Conservation (phyloP, 2,329 filamentous ascomycete species). For the Fusarium nelsonii region DNA sequence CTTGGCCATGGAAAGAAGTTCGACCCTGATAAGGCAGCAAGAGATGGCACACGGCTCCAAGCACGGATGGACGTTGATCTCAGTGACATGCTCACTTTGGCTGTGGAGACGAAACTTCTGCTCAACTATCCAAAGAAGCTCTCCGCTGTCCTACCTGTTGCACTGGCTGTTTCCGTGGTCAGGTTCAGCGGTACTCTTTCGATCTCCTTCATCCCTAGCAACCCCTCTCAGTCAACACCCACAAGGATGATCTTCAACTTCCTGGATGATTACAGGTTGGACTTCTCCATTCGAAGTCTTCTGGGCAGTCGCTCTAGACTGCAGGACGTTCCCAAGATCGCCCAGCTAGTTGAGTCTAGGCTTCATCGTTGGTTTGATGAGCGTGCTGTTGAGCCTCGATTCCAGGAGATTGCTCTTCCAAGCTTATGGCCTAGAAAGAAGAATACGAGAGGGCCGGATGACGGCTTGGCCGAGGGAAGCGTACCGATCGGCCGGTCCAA, state of each 20-base stretch:
- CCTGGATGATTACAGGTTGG: conserved; percentile 85
- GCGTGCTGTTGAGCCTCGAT: conserved; percentile 84
- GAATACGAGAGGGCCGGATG: conserved; percentile 81
- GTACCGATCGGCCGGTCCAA: conserved; percentile 65
- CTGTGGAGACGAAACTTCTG: conserved; percentile 91
- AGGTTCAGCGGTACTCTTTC: conserved; percentile 95
- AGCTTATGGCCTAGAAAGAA: conserved; percentile 87
- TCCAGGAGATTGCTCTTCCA: conserved; percentile 87
- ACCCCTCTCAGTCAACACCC: conserved; percentile 68
- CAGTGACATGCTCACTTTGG: conserved; percentile 94
- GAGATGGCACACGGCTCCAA: conserved; percentile 82
- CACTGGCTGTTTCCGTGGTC: conserved; percentile 89
- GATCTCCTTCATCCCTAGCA: conserved; percentile 89
- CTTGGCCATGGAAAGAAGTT: conserved; percentile 65
- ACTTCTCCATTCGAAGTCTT: conserved; percentile 83
- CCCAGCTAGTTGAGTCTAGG: conserved; percentile 82
- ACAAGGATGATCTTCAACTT: conserved; percentile 97
- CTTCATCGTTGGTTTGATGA: conserved; percentile 91
- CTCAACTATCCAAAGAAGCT: conserved; percentile 94
- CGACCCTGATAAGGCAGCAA: conserved; percentile 64
- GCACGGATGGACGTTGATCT: conserved; percentile 97
- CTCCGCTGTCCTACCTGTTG: conserved; percentile 90
- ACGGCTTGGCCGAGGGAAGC: conserved; percentile 61
- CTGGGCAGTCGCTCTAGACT: conserved; percentile 83
- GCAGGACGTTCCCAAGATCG: conserved; percentile 90